Evolutionary conservation across 148 eudicot genomes (phyloP).

Genomic region (Tetragonia tetragonoides): DNA sequence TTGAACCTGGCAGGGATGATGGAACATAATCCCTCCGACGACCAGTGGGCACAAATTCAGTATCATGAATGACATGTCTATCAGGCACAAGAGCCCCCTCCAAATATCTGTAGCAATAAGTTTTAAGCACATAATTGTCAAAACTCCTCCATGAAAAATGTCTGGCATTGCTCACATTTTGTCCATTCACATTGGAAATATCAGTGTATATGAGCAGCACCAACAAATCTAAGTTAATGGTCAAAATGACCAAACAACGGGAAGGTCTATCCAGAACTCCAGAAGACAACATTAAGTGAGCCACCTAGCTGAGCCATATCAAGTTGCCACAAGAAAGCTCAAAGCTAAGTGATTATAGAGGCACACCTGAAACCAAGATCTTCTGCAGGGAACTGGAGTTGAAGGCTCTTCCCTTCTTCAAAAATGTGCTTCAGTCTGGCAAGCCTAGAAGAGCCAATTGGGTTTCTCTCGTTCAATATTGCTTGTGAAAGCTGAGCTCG

Average conservation of each 20-base stretch:
- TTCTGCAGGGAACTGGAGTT: conserved; percentile 98
- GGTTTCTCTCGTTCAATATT: conserved; percentile 74
- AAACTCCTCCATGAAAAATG: neutral
- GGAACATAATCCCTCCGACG: conserved; percentile 83
- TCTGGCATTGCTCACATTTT: too few relatives aligned
- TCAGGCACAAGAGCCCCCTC: conserved; percentile 68
- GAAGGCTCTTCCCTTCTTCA: conserved; percentile 98
- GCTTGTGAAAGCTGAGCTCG: conserved; percentile 83
- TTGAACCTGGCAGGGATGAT: conserved; percentile 76
- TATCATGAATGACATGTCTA: conserved; percentile 22
- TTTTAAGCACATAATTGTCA: neutral
- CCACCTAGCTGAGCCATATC: neutral
- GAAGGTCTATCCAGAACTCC: neutral
- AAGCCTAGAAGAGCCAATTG: conserved; percentile 83
- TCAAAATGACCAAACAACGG: neutral
- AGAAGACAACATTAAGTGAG: neutral
- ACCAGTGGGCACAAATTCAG: conserved; percentile 60
- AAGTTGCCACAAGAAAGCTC: neutral
- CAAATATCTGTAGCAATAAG: conserved; percentile 45
- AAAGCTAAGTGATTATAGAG: neutral
- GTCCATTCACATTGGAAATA: neutral
- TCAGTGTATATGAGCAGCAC: neutral
- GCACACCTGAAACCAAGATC: conserved; percentile 91
- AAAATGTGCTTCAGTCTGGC: conserved; percentile 64
- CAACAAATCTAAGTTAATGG: neutral